Base-by-base conservation (phyloP, 2,329 filamentous ascomycete species). In the Mollisiaceae sp. region DNA sequence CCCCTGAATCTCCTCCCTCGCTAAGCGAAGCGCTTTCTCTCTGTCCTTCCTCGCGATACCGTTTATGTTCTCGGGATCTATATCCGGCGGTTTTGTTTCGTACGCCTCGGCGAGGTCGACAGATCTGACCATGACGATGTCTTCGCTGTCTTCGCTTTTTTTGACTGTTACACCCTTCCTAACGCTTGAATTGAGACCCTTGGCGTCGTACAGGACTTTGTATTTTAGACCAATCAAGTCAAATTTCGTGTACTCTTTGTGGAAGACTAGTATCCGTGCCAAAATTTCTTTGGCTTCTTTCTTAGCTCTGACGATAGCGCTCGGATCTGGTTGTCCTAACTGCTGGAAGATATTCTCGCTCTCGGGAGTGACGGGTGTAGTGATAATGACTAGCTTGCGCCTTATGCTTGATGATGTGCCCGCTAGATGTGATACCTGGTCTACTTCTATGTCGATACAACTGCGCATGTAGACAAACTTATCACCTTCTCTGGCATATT, bases 1-100 rank as follows among this genome's bases (percentile, higher is more conserved):
- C 36, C 47, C 39, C 60, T 54, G 22, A 22, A 62, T 45, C 38
- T 62, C 60, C 18, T 59, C 39, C 12, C 57, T 47, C 27, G 41
- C 57, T 47, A 59, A 47, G 24, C 22, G 41, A 27, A 59, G 4
- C 12, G 8, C 57, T 36, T 59, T 47, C 41, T 59, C 57, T 14
- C 57, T 59, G 8, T 47, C 27, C 8, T 2, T 11, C 11, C 32
- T 47, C 4, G 8, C 39, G 12, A 59, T 36, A 20, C 57, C 45
- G 11, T 50, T 22, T 1, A 22, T 5, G 18, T 54, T n/a, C 12
- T 35, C 57, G 2, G 20, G 39, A 20, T 32, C 24, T 27, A 8
- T 36, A 27, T 32, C 50, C 9, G 50, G 50, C n/a, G 50, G 50
- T 35, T 18, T 27, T 5, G 50, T 54, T 4, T 14, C 24, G 15